phyloP scores from a whole-genome alignment of 1,284 basidiomycete genomes.

The Cutaneotrichosporon daszewskae region DNA sequence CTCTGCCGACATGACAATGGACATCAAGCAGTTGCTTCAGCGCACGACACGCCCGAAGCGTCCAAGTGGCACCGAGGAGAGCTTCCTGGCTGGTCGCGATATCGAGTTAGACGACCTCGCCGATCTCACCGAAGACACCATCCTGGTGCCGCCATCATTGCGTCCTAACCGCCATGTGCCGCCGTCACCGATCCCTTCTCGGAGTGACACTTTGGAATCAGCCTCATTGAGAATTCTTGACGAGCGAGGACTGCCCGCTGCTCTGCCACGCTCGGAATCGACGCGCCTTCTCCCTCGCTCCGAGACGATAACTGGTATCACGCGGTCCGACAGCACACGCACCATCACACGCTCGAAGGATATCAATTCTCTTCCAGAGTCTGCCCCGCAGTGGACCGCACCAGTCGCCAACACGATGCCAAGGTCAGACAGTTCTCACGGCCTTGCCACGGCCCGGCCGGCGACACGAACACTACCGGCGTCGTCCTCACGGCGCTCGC shows the following conservation, averaged over 20 bases:
- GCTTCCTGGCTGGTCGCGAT: constrained; percentile 22
- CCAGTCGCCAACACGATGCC: background rate
- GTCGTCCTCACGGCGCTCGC: background rate
- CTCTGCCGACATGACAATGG: constrained; percentile 26
- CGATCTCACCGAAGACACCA: constrained; percentile 7
- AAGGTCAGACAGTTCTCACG: too few relatives aligned
- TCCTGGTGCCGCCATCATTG: background rate
- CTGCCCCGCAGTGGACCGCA: background rate
- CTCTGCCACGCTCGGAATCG: too few relatives aligned
- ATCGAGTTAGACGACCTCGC: constrained; percentile 5
- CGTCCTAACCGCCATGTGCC: background rate
- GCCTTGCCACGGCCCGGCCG: too few relatives aligned
- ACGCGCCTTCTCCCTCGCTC: background rate
- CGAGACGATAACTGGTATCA: background rate
- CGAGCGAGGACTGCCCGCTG: background rate
- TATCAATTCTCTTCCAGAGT: background rate
- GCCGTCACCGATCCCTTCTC: background rate
- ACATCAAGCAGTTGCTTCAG: constrained; percentile 30
- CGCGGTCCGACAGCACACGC: background rate
- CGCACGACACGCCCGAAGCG: constrained; percentile 28
- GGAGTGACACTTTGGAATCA: background rate
- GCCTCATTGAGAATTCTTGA: background rate
- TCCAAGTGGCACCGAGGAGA: constrained; percentile 35
- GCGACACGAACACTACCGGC: background rate
- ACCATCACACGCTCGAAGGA: background rate